Evolutionary conservation across 2,329 filamentous ascomycete species (phyloP).

Genomic region (Diaporthe ilicicola): DNA sequence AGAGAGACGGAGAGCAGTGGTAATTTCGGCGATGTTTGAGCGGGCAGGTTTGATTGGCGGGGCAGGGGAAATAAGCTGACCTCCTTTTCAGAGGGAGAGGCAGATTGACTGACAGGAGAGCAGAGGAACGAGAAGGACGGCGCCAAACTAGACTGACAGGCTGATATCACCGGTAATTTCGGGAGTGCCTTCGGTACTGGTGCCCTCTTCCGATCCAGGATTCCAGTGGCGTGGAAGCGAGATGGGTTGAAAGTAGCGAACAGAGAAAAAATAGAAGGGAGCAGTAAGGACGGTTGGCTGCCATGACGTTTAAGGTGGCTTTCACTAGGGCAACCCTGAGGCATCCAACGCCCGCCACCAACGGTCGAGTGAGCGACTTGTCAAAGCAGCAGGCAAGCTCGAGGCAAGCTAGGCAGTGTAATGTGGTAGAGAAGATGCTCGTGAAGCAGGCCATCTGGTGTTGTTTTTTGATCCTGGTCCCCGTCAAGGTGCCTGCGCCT

Average conservation of each 20-base stretch:
- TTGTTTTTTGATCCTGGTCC: conserved; percentile 11
- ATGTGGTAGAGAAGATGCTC: neutral
- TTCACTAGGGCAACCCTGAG: neutral
- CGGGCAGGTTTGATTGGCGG: conserved; percentile 20
- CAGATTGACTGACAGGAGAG: neutral
- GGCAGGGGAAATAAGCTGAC: conserved; percentile 28
- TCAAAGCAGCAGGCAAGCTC: neutral
- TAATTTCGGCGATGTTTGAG: conserved; percentile 24
- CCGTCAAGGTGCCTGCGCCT: neutral
- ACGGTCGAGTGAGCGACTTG: neutral
- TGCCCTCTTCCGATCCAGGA: conserved; percentile 1
- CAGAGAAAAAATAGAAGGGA: neutral
- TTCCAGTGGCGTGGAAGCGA: conserved; percentile 16
- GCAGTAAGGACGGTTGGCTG: conserved; percentile 5
- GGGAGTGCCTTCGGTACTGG: conserved; percentile 13
- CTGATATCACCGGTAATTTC: conserved; percentile 22
- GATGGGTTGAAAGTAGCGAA: neutral
- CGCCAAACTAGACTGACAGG: neutral
- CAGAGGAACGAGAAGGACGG: neutral
- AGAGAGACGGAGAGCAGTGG: neutral
- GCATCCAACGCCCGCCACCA: neutral
- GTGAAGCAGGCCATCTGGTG: conserved; percentile 13
- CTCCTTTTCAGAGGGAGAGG: conserved; percentile 15
- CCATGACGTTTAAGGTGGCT: conserved; percentile 10
- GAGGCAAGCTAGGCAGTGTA: no score